Evolutionary conservation across 2,329 filamentous ascomycete genomes (phyloP).

Genomic region (Ceratocystis alfenasii): DNA sequence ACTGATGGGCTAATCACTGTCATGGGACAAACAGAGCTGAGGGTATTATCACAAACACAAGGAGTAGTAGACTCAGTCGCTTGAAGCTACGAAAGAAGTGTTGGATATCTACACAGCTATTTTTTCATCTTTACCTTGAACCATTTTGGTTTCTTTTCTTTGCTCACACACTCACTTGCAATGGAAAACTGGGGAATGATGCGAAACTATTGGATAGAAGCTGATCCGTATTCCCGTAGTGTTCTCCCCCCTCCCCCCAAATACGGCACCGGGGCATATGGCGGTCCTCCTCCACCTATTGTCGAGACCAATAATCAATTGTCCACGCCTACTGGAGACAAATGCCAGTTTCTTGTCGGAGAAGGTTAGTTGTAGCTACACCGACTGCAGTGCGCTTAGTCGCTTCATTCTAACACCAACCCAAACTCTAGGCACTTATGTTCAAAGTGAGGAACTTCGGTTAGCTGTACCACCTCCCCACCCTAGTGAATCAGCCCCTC

Average conservation of each 20-base stretch:
- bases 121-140: not conserved
- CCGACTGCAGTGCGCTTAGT: not conserved
- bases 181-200: slow-evolving; percentile 21
- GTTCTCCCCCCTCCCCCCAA: slow-evolving; percentile 77
- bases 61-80: not conserved
- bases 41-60: not conserved
- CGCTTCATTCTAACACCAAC: not conserved
- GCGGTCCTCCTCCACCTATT: slow-evolving; percentile 49
- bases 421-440: slow-evolving; percentile 60
- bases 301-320: slow-evolving; percentile 92
- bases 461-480: slow-evolving; percentile 91
- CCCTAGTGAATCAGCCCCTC: slow-evolving; percentile 76
- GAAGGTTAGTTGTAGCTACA: slow-evolving; percentile 50
- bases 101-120: not conserved
- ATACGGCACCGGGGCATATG: slow-evolving; percentile 65
- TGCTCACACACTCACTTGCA: not conserved
- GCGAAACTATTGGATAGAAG: slow-evolving; percentile 19
- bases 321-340: slow-evolving; percentile 64
- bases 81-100: not conserved
- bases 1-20: not conserved
- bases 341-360: slow-evolving; percentile 83
- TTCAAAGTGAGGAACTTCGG: slow-evolving; percentile 78
- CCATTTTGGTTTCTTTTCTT: not conserved
- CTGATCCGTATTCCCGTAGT: slow-evolving; percentile 33
- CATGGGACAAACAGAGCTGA: not conserved